A percentile compares a stretch with the other conserved stretches of the same genome.
These are phyloP conservation scores for Coemansia sp. DNA, from an alignment of 192 early-diverging fungal species.

Conservation along the genomic window DNA sequence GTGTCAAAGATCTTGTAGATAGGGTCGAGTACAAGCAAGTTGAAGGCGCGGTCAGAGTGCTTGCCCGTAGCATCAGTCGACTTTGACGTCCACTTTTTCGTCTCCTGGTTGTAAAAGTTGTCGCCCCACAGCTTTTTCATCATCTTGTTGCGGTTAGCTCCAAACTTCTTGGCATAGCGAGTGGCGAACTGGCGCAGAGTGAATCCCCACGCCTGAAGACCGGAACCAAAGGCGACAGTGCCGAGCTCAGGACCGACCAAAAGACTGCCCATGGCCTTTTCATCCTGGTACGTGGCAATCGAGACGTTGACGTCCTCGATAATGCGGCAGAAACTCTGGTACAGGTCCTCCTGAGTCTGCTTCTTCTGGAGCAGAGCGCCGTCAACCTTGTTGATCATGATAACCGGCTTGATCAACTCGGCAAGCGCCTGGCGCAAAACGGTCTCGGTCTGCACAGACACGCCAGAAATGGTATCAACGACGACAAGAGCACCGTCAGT, in stretches of 20 bases:
- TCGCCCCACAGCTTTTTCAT: slow-evolving; percentile 98
- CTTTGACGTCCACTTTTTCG: slow-evolving; percentile 97
- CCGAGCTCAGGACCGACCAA: slow-evolving; percentile 94
- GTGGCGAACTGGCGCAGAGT: slow-evolving; percentile 97
- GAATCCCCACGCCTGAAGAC: slow-evolving; percentile 99
- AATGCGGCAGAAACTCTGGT: slow-evolving; percentile 93
- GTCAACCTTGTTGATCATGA: slow-evolving; percentile 99
- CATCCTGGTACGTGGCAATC: slow-evolving; percentile 92
- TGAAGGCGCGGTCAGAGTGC: slow-evolving; percentile 93
- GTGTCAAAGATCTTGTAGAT: slow-evolving; percentile 97
- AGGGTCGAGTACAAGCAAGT: slow-evolving; percentile 96
- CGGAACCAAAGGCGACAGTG: slow-evolving; percentile 97
- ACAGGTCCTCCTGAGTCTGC: slow-evolving; percentile 94
- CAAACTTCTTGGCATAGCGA: slow-evolving; percentile 98
- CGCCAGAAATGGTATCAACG: slow-evolving; percentile 98
- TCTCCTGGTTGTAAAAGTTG: slow-evolving; percentile 97
- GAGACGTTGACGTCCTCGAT: slow-evolving; percentile 98
- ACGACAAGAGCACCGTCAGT: slow-evolving; percentile 99
- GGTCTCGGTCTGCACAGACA: slow-evolving; percentile 99
- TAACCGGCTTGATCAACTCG: slow-evolving; percentile 96
- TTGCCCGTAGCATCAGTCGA: slow-evolving; percentile 74
- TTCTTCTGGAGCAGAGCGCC: slow-evolving; percentile 96
- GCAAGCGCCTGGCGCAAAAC: slow-evolving; percentile 97
- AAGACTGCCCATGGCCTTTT: slow-evolving; percentile 81
- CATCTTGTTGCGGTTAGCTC: slow-evolving; percentile 95